These are phyloP conservation scores for Debaryomycetaceae sp. DNA, from an alignment of 1,139 yeast species.

Conservation along the genomic window DNA sequence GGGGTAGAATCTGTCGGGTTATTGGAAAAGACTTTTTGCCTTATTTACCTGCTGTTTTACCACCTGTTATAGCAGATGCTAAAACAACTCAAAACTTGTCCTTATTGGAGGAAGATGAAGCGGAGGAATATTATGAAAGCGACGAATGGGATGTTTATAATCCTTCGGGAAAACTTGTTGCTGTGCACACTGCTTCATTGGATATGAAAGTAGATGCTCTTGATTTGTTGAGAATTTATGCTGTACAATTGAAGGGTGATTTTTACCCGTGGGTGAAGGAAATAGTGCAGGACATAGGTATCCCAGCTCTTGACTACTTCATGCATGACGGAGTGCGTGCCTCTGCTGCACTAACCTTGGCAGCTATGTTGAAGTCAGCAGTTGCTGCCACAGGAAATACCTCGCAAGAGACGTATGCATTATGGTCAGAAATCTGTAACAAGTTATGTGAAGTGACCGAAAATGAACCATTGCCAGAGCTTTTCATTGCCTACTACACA, in stretches of 20 bases:
- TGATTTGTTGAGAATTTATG: conserved; percentile 84
- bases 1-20: conserved; percentile 91
- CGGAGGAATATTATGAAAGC: conserved; percentile 74
- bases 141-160: conserved; percentile 97
- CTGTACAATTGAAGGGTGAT: conserved; percentile 75
- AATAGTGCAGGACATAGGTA: conserved; percentile 71
- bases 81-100: conserved; percentile 88
- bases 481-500: conserved; percentile 72
- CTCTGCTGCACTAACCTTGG: conserved; percentile 80
- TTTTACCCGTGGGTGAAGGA: conserved; percentile 83
- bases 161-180: conserved; percentile 87
- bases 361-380: conserved; percentile 70
- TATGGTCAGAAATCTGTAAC: conserved; percentile 72
- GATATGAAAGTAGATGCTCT: conserved; percentile 93
- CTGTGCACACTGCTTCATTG: conserved; percentile 85
- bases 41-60: conserved; percentile 83
- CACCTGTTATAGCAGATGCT: conserved; percentile 81
- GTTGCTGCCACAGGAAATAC: conserved; percentile 57
- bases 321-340: conserved; percentile 94
- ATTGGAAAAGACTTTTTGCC: conserved; percentile 85
- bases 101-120: conserved; percentile 82
- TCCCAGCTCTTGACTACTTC: conserved; percentile 88
- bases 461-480: conserved; percentile 81
- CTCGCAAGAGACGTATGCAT: conserved; percentile 54
- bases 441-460: conserved; percentile 67